phyloP scores from a whole-genome alignment of 2,329 filamentous ascomycete genomes.

The Canariomyces notabilis region DNA sequence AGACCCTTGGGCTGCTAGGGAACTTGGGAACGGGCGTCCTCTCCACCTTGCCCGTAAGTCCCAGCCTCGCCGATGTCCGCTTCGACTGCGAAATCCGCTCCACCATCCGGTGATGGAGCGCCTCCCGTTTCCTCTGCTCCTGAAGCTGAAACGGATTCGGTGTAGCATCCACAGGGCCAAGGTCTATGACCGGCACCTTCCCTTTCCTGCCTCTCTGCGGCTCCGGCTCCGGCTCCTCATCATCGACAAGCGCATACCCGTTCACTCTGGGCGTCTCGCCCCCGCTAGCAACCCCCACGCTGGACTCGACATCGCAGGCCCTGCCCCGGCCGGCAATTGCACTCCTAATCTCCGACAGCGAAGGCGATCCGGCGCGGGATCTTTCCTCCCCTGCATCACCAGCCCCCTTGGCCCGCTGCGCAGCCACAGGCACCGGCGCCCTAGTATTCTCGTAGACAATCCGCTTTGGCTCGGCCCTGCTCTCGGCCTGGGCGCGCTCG shows the following conservation, averaged over 20 bases:
- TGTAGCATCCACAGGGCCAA: conserved; percentile 56
- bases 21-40: conserved; percentile 64
- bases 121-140: conserved; percentile 70
- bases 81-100: conserved; percentile 73
- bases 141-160: conserved; percentile 77
- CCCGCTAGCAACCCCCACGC: conserved; percentile 44
- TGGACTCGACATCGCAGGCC: conserved; percentile 57
- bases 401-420: neutral
- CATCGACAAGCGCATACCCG: conserved; percentile 91
- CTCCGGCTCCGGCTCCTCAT: conserved; percentile 56
- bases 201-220: conserved; percentile 12
- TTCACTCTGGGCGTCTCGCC: conserved; percentile 85
- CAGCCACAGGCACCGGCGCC: conserved; percentile 51
- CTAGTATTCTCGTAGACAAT: conserved; percentile 83
- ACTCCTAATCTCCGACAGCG: conserved; percentile 76
- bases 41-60: conserved; percentile 55
- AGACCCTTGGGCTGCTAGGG: conserved; percentile 58
- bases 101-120: conserved; percentile 79
- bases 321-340: conserved; percentile 72
- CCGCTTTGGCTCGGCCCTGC: conserved; percentile 68
- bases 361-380: conserved; percentile 67
- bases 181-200: conserved; percentile 41
- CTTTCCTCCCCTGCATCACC: conserved; percentile 29
- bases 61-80: conserved; percentile 54
- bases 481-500: conserved; percentile 63